A percentile compares a stretch with the other conserved stretches of the same genome.
Evolutionary conservation across 192 early-diverging fungal species (phyloP).

Genomic region (Coemansia sp.): DNA sequence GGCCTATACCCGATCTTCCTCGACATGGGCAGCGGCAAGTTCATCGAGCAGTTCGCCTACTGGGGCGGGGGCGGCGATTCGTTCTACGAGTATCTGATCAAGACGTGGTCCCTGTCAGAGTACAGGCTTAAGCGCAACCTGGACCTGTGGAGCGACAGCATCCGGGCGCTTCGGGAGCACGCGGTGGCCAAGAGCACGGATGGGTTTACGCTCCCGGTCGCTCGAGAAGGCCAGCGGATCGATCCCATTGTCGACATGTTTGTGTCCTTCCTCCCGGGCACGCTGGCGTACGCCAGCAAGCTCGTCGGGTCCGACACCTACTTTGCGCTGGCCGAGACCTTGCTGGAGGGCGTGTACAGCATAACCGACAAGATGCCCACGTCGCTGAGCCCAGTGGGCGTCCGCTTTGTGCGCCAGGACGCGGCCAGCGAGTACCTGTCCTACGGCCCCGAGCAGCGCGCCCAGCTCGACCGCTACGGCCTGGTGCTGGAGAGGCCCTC

Average conservation of each 20-base stretch:
- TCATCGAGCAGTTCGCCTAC: slow-evolving; percentile 22
- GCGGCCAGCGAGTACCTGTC: slow-evolving; percentile 27
- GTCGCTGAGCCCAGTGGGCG: slow-evolving; percentile 33
- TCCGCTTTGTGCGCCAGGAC: slow-evolving; percentile 41
- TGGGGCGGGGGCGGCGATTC: slow-evolving; percentile 86
- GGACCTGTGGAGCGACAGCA: slow-evolving; percentile 47
- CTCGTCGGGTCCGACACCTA: slow-evolving; percentile 35
- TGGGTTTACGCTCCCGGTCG: slow-evolving; percentile 28
- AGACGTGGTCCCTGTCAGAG: slow-evolving; percentile 77
- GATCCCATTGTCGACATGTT: slow-evolving; percentile 41
- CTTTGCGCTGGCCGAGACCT: slow-evolving; percentile 28
- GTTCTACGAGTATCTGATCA: slow-evolving; percentile 92
- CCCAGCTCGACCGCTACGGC: slow-evolving; percentile 23
- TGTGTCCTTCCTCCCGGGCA: slow-evolving; percentile 45
- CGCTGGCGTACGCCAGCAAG: slow-evolving; percentile 37
- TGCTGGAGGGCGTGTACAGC: slow-evolving; percentile 38
- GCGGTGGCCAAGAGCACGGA: slow-evolving; percentile 25
- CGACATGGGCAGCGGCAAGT: slow-evolving; percentile 29
- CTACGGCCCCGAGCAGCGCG: not conserved
- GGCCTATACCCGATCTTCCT: slow-evolving; percentile 37
- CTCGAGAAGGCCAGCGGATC: slow-evolving; percentile 43
- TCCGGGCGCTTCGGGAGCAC: slow-evolving; percentile 27
- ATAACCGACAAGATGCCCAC: slow-evolving; percentile 36
- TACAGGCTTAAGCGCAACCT: slow-evolving; percentile 46
- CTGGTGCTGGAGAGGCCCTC: slow-evolving; percentile 28